Evolutionary conservation across 805 yeast species (phyloP).

Genomic region (Lipomyces chichibuensis): DNA sequence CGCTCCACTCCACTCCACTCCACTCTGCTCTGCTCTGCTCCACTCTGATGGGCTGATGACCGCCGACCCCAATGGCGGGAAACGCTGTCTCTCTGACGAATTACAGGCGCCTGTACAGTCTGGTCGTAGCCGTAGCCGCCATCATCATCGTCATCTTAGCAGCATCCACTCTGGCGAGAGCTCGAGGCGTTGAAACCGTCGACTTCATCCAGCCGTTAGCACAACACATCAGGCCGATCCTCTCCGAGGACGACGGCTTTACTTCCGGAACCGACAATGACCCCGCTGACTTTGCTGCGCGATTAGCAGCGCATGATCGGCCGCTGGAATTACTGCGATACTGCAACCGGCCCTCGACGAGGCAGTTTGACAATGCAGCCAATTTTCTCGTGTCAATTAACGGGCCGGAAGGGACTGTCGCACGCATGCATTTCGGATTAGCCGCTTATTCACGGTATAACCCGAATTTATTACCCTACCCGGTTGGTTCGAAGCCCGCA

Average conservation of each 20-base stretch:
- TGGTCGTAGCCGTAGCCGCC: not conserved
- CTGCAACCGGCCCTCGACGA: not conserved
- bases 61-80: too few species aligned
- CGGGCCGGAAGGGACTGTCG: conserved; percentile 12
- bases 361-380: conserved; percentile 6
- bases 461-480: conserved; percentile 25
- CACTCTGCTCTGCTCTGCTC: too few species aligned
- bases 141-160: not conserved
- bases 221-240: not conserved
- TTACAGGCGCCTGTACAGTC: not conserved
- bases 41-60: too few species aligned
- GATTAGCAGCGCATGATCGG: too few species aligned
- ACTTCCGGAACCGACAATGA: not conserved
- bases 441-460: conserved; percentile 6
- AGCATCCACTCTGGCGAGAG: not conserved
- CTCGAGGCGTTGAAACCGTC: not conserved
- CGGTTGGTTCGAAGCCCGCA: conserved; percentile 19
- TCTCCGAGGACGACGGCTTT: not conserved
- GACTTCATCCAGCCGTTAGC: not conserved
- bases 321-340: conserved; percentile 1
- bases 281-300: not conserved
- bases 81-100: not conserved
- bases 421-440: conserved; percentile 13
- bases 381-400: conserved; percentile 13
- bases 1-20: too few species aligned